Percentiles rank a stretch among this genome's conserved stretches.
phyloP scores from a whole-genome alignment of 768 basidiomycete species.

The Xerocomellus amylosporus region DNA sequence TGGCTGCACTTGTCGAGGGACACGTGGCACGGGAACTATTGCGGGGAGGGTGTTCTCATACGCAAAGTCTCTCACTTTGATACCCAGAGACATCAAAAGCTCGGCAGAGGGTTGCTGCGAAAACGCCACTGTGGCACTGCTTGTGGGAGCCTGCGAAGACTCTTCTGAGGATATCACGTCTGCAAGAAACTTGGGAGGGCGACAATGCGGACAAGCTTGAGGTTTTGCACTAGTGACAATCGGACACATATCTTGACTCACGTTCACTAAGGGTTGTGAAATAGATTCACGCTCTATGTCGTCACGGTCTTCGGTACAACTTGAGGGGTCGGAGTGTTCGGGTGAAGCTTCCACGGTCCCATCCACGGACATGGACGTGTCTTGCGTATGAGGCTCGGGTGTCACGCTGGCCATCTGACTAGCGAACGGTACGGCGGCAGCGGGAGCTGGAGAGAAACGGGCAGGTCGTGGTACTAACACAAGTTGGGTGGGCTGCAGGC shows the following conservation, averaged over 20 bases:
- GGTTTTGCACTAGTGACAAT: slow-evolving; percentile 25
- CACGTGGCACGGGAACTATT: slow-evolving; percentile 48
- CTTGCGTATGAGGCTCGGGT: slow-evolving; percentile 1
- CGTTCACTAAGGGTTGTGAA: slow-evolving; percentile 28
- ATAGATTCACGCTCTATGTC: slow-evolving; percentile 19
- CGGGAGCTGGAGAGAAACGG: slow-evolving; percentile 4
- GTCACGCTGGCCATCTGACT: slow-evolving; percentile 18
- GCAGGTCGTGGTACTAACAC: slow-evolving; percentile 28
- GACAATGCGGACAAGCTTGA: slow-evolving; percentile 33
- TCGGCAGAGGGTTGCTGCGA: slow-evolving; percentile 38
- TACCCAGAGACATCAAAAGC: slow-evolving; percentile 31
- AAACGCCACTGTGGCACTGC: neutral
- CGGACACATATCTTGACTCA: slow-evolving; percentile 38
- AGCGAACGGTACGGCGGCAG: neutral
- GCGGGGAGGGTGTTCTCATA: slow-evolving; percentile 67
- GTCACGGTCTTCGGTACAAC: slow-evolving; percentile 3
- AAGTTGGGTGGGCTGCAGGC: slow-evolving; percentile 14
- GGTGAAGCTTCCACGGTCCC: neutral
- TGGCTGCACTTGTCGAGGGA: slow-evolving; percentile 50
- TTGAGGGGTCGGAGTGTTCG: neutral
- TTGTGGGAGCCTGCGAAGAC: slow-evolving; percentile 19
- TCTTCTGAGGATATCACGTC: slow-evolving; percentile 6
- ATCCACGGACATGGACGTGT: slow-evolving; percentile 1
- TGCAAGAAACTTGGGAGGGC: slow-evolving; percentile 19
- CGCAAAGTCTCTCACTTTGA: slow-evolving; percentile 59